Base-by-base conservation (phyloP, 2,329 filamentous ascomycete species). In the Chaetomium sp. region DNA sequence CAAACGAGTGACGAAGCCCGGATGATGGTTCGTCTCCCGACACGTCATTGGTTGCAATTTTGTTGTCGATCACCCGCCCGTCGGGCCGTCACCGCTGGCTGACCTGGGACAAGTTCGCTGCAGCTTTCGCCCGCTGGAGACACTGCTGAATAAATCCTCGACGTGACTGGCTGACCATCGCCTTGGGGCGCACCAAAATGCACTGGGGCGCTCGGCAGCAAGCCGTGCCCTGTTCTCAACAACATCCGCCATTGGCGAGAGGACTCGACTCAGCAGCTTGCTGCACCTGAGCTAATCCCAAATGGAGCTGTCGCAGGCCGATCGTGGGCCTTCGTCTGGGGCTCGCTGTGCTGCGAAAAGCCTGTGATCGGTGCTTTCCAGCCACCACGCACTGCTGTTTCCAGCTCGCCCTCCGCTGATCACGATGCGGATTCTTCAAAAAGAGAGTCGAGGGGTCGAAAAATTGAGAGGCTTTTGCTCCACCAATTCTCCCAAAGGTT, bases 111-210 rank as follows among this genome's bases (percentile, higher is more conserved):
- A 48, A 54, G 48, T 34, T 32, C 27, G 14, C 48, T 56, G 54
- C 57, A 56, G 11, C 53, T 56, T 50, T 52, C 57, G 54, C 53
- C 53, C 14, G 54, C 27, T 38, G 56, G 27, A 34, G 10, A 50
- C 45, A 6, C 37, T 7, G 47, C 14, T 36, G 38, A 52, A n/a
- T 41, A n/a, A 27, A 52, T 50, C 11, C 32, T 12, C n/a, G 10
- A 14, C 8, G 11, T 46, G 53, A 58, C 6, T 58, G 56, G 56
- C 33, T 36, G 40, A 34, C 42, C 7, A 38, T 10, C 19, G 19
- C 19, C 19, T 27, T 27, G 19, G 19, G 19, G 19, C 19, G 19
- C 19, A 27, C 19, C 19, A 27, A 27, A 27, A 27, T 27, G 19
- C 19, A 3, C 19, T 27, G 19, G 34, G 46, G 51, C 36, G 48